These are phyloP conservation scores for Colletotrichum sp. DNA, from an alignment of 2,329 filamentous ascomycete species.

Conservation along the genomic window DNA sequence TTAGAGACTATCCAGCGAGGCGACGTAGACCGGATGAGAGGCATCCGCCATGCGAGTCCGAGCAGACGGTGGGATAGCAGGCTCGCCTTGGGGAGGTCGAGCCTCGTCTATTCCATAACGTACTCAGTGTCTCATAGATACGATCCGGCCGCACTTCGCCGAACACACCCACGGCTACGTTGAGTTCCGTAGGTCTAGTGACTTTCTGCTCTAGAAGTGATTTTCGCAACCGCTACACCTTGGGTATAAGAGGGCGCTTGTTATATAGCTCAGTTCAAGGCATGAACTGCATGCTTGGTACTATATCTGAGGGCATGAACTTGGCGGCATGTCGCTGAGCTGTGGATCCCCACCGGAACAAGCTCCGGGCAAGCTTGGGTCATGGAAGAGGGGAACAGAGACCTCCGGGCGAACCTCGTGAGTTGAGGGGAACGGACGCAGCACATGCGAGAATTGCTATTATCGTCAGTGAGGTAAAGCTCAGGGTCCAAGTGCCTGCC, in stretches of 20 bases:
- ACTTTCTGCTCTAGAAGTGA: not conserved
- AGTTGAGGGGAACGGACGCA: not conserved
- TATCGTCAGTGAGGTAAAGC: not conserved
- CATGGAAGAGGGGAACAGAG: not conserved
- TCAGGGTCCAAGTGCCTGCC: not conserved
- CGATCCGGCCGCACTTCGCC: not conserved
- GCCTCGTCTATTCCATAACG: not conserved
- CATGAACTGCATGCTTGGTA: not conserved
- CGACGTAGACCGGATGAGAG: not conserved
- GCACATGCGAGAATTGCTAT: not conserved
- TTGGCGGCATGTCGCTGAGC: not conserved
- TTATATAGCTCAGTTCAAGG: not conserved
- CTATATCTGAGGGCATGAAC: slow-evolving; percentile 4
- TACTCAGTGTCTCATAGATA: not conserved
- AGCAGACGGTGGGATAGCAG: not conserved
- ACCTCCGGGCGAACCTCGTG: not conserved
- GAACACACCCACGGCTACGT: not conserved
- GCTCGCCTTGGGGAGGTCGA: not conserved
- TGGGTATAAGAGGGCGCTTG: not conserved
- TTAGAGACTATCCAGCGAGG: not conserved
- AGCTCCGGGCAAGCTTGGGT: not conserved
- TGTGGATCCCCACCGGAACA: slow-evolving; percentile 1
- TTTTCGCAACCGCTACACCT: not conserved
- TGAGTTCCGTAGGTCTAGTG: not conserved
- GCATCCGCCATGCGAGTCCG: not conserved